Percentiles rank a stretch among this genome's conserved stretches.
Conservation (phyloP, 805 yeast species). For the Schwanniomyces sp. region DNA sequence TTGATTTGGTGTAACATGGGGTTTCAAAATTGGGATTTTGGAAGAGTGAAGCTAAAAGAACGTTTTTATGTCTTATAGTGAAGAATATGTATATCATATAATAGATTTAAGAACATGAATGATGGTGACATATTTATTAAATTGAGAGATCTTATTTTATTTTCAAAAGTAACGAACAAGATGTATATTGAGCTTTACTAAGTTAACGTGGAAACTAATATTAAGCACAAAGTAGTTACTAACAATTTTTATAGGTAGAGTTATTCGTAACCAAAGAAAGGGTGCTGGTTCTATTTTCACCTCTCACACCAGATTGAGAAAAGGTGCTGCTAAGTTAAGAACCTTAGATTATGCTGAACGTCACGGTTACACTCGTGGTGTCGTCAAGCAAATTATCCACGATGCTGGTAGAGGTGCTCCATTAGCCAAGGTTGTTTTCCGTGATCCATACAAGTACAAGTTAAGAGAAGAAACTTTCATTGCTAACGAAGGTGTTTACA, state of each 20-base stretch:
- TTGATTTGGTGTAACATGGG: no score
- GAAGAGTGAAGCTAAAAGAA: no score
- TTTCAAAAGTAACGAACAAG: neutral
- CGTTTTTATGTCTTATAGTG: no score
- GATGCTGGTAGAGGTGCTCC: conserved; percentile 99
- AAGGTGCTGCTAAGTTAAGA: conserved; percentile 99
- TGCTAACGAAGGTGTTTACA: conserved; percentile 99
- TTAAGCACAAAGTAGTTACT: conserved; percentile 1
- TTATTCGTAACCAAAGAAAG: conserved; percentile 99
- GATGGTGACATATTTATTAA: no score
- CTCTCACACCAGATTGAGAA: conserved; percentile 99
- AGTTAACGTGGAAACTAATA: neutral
- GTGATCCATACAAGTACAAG: conserved; percentile 99
- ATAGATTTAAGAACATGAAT: no score
- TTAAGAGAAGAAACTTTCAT: conserved; percentile 97
- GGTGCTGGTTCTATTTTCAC: conserved; percentile 99
- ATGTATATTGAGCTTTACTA: conserved; percentile 2
- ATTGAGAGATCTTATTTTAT: no score
- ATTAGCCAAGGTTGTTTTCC: conserved; percentile 97
- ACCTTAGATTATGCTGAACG: conserved; percentile 99
- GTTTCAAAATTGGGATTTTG: no score
- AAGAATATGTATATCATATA: no score
- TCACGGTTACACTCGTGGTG: conserved; percentile 99
- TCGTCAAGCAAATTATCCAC: conserved; percentile 97
- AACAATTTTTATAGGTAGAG: conserved; percentile 71